Evolutionary conservation across 1,284 basidiomycete genomes (phyloP), one percentile per base, ranked within the genome.

Genomic region (Jaminaea rosea): DNA sequence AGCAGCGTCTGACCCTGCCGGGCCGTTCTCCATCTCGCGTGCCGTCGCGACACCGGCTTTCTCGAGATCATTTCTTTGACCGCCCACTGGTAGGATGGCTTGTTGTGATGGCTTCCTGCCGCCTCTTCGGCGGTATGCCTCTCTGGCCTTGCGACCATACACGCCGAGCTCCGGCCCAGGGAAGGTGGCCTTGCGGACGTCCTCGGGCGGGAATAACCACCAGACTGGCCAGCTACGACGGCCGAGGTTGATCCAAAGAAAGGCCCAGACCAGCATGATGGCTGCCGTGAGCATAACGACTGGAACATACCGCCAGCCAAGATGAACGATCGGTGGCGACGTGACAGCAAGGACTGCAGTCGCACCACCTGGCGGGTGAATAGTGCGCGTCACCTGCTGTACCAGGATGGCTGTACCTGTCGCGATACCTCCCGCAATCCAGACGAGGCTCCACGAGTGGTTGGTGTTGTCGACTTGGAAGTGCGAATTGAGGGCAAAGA

Each of bases 181-280:
- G 29, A 31, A 31, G 9, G 29, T 15, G 9, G 29, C 15, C 29
- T 31, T 31, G 29, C 29, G 29, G 8, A 31, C 29, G 15, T 31
- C 29, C 29, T 31, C 29, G 15, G 29, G 29, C 8, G 29, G 29
- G 29, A 31, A 31, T 8, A 56, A 50, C 59, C 59, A 61, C 45
- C 49, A 58, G 15, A 47, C 46, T 2, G 57, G 60, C 26, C 58
- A 59, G 3, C 34, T 50, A 0, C 52, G 48, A 4, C 60, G 46
- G 0, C 59, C 63, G 17, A 61, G 36, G 11, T 63, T 65, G 56
- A 63, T 63, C 60, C 61, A 65, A 1, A 63, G 23, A 50, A 62
- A 52, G 5, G 56, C 56, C 63, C 63, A 65, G 0, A 41, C 49
- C 11, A 52, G 37, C 63, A 65, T 63, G 44, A 65, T 53, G 41